phyloP scores from a whole-genome alignment of 768 basidiomycete genomes.

The Arthromyces matolae region DNA sequence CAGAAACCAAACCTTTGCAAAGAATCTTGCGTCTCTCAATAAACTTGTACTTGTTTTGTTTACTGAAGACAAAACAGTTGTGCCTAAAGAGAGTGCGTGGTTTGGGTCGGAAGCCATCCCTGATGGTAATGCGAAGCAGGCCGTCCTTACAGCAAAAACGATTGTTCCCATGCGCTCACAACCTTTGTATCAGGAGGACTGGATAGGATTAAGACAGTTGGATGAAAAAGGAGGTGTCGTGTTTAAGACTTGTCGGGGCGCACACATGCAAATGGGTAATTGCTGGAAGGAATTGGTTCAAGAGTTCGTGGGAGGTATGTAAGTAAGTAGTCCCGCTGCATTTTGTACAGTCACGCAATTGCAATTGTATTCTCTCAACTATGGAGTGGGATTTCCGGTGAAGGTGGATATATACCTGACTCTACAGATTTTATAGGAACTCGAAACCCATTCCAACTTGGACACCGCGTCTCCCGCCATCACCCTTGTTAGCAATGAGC shows the following conservation, averaged over 20 bases:
- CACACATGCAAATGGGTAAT: slow-evolving; percentile 68
- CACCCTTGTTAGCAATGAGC: slow-evolving; percentile 62
- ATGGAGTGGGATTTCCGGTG: too few species aligned
- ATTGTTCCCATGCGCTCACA: slow-evolving; percentile 73
- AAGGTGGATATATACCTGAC: too few species aligned
- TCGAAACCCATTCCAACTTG: slow-evolving; percentile 82
- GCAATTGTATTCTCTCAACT: too few species aligned
- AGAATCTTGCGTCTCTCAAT: slow-evolving; percentile 57
- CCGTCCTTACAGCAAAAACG: slow-evolving; percentile 8
- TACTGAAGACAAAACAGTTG: slow-evolving; percentile 66
- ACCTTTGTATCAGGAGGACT: slow-evolving; percentile 71
- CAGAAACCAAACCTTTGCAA: slow-evolving; percentile 57
- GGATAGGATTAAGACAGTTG: slow-evolving; percentile 72
- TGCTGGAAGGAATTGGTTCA: slow-evolving; percentile 59
- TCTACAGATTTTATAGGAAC: slow-evolving; percentile 38
- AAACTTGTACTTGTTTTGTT: slow-evolving; percentile 75
- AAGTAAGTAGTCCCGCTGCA: too few species aligned
- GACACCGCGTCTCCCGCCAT: slow-evolving; percentile 64
- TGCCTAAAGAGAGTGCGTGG: slow-evolving; percentile 85
- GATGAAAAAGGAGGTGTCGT: slow-evolving; percentile 62
- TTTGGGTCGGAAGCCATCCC: slow-evolving; percentile 67
- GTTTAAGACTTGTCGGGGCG: slow-evolving; percentile 62
- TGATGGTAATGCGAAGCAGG: slow-evolving; percentile 17
- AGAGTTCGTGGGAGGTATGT: slow-evolving; percentile 34
- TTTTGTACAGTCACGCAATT: too few species aligned